These are phyloP conservation scores for Oenanthe sinensis DNA, from an alignment of 129 eudicot genomes.

Conservation along the genomic window DNA sequence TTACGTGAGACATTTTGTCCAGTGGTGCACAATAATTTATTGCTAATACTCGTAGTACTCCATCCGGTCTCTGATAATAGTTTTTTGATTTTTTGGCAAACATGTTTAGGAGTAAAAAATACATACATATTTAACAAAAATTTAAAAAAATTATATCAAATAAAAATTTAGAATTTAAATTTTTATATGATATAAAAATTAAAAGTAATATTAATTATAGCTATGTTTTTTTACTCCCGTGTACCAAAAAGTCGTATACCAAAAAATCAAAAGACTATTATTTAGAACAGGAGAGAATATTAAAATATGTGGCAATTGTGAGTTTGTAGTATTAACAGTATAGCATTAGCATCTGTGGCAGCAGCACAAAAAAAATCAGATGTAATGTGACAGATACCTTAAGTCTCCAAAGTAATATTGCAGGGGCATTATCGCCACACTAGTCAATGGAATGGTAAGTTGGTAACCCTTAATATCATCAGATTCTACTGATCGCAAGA, in stretches of 20 bases:
- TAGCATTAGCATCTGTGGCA: not conserved
- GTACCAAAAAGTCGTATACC: too few species aligned
- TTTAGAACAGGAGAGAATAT: too few species aligned
- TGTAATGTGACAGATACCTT: constrained; percentile 43
- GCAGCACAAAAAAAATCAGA: not conserved
- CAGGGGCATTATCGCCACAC: constrained; percentile 76
- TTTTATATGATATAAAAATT: too few species aligned
- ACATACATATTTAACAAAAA: too few species aligned
- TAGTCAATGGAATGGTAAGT: constrained; percentile 46
- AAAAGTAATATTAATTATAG: too few species aligned
- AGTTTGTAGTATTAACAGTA: not conserved
- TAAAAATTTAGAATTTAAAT: too few species aligned
- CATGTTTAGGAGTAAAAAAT: too few species aligned
- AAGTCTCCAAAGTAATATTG: constrained; percentile 85
- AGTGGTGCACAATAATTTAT: not conserved
- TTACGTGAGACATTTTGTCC: not conserved
- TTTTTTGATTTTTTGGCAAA: too few species aligned
- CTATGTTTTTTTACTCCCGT: too few species aligned
- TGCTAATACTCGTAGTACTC: not conserved
- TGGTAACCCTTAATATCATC: constrained; percentile 86
- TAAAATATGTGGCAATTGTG: not conserved
- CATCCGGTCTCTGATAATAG: too few species aligned
- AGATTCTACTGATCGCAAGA: constrained; percentile 30
- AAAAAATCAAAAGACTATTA: too few species aligned
- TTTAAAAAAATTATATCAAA: too few species aligned